phyloP scores from a whole-genome alignment of 2,329 filamentous ascomycete genomes.

The Phialophora chinensis region DNA sequence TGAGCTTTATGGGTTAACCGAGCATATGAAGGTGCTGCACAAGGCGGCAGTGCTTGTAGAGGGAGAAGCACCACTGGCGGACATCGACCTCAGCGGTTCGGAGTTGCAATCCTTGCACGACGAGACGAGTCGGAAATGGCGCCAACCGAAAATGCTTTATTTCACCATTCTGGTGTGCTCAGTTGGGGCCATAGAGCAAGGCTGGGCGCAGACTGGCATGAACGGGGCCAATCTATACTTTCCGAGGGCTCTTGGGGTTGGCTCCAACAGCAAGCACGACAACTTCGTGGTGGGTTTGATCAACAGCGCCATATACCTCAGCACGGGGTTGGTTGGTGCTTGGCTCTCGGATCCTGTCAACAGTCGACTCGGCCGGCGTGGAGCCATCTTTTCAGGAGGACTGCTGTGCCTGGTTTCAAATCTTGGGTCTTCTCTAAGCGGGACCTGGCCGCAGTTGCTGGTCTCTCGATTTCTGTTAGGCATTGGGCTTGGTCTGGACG shows the following conservation, averaged over 20 bases:
- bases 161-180: conserved; percentile 60
- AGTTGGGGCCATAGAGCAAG: conserved; percentile 59
- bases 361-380: conserved; percentile 71
- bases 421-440: conserved; percentile 62
- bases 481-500: conserved; percentile 46
- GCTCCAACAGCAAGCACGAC: conserved; percentile 52
- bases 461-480: conserved; percentile 57
- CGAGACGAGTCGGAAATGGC: conserved; percentile 57
- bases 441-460: conserved; percentile 65
- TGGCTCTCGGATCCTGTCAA: conserved; percentile 76
- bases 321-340: conserved; percentile 60
- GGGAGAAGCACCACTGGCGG: conserved; percentile 12
- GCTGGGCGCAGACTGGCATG: conserved; percentile 60
- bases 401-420: conserved; percentile 58
- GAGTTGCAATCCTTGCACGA: conserved; percentile 52
- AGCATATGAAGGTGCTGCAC: conserved; percentile 24
- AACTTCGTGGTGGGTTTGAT: conserved; percentile 68
- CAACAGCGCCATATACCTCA: conserved; percentile 64
- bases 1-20: conserved; percentile 14
- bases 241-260: conserved; percentile 54
- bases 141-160: conserved; percentile 56
- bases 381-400: conserved; percentile 67
- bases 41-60: conserved; percentile 30
- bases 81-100: conserved; percentile 45
- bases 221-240: conserved; percentile 62